Evolutionary conservation across 164 flowering plant species (phyloP).

Genomic region (Vitis cinerea): DNA sequence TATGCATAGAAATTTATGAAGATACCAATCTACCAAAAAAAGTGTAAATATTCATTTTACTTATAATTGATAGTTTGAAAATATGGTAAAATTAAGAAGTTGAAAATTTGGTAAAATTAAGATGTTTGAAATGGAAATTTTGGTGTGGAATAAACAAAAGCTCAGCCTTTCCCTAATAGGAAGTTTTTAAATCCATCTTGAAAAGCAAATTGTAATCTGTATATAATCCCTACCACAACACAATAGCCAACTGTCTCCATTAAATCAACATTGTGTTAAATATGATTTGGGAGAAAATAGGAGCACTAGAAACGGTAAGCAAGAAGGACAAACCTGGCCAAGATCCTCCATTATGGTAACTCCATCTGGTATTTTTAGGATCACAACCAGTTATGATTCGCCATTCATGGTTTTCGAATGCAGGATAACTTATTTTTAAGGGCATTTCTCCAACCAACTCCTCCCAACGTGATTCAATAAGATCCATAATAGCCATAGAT

Average conservation of each 20-base stretch:
- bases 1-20: too few relatives aligned
- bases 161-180: too few relatives aligned
- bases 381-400: slow-evolving; percentile 52
- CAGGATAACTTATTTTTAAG: slow-evolving; percentile 58
- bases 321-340: slow-evolving; percentile 46
- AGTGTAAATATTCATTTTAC: too few relatives aligned
- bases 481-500: slow-evolving; percentile 67
- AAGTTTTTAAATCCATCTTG: too few relatives aligned
- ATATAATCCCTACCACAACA: neutral
- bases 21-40: too few relatives aligned
- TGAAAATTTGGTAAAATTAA: too few relatives aligned
- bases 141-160: too few relatives aligned
- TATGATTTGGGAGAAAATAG: neutral
- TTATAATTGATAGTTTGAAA: too few relatives aligned
- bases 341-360: slow-evolving; percentile 62
- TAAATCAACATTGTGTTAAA: neutral
- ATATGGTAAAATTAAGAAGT: too few relatives aligned
- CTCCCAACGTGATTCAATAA: slow-evolving; percentile 66
- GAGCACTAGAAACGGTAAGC: neutral
- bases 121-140: too few relatives aligned
- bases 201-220: too few relatives aligned
- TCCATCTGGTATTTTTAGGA: slow-evolving; percentile 58
- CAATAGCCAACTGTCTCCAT: neutral
- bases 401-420: slow-evolving; percentile 63
- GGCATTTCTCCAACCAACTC: slow-evolving; percentile 85